These are phyloP conservation scores for Fistulinella cinereoalba DNA, from an alignment of 1,284 basidiomycete genomes.

Conservation along the genomic window DNA sequence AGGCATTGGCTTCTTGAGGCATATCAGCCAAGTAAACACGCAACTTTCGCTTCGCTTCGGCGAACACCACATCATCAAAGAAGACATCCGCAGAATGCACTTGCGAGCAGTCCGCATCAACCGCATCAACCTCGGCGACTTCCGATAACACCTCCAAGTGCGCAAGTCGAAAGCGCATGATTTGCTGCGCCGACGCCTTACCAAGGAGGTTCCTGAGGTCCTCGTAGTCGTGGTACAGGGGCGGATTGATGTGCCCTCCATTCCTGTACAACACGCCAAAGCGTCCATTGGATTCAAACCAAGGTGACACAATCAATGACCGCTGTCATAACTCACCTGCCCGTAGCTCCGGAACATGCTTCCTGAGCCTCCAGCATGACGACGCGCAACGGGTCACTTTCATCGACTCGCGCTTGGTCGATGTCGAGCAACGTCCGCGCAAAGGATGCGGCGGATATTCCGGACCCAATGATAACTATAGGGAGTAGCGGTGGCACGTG, in stretches of 20 bases:
- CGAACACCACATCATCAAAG: slow-evolving; percentile 39
- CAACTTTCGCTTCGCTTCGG: slow-evolving; percentile 41
- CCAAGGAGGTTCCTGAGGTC: slow-evolving; percentile 50
- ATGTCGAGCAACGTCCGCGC: slow-evolving; percentile 39
- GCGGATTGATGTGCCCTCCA: slow-evolving; percentile 67
- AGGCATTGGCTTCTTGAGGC: slow-evolving; percentile 41
- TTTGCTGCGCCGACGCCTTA: slow-evolving; percentile 44
- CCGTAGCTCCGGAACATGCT: slow-evolving; percentile 50
- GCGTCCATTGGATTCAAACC: no score
- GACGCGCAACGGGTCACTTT: slow-evolving; percentile 30
- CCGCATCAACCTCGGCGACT: slow-evolving; percentile 43
- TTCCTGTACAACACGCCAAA: slow-evolving; percentile 43
- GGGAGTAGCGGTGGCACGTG: neutral
- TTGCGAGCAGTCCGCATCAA: slow-evolving; percentile 45
- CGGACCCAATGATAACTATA: slow-evolving; percentile 48
- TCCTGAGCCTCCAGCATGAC: slow-evolving; percentile 51
- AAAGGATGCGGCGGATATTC: slow-evolving; percentile 48
- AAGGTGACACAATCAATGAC: neutral
- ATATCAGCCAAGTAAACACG: slow-evolving; percentile 42
- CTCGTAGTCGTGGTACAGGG: slow-evolving; percentile 58
- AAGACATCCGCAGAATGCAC: slow-evolving; percentile 52
- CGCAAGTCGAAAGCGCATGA: slow-evolving; percentile 58
- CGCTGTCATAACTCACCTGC: slow-evolving; percentile 36
- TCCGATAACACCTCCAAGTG: slow-evolving; percentile 53
- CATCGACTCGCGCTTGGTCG: slow-evolving; percentile 17